These are phyloP conservation scores for Coniochaeta prunicola DNA, from an alignment of 2,329 filamentous ascomycete genomes.

Conservation along the genomic window DNA sequence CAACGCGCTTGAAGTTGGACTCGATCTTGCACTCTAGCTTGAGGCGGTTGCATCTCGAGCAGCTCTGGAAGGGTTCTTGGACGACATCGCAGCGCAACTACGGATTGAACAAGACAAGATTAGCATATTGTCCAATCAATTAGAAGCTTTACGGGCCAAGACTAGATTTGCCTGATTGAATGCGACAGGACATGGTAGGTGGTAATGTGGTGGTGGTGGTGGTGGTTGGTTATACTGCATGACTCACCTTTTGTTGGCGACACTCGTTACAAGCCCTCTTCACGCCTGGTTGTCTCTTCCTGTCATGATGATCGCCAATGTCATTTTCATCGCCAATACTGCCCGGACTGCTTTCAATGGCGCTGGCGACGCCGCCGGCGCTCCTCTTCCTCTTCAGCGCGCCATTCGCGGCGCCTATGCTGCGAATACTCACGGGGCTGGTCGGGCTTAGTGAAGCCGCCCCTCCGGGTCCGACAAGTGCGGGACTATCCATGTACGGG, in stretches of 20 bases:
- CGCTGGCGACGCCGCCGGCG: slow-evolving; percentile 31
- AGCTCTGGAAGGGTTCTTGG: slow-evolving; percentile 72
- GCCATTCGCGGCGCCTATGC: slow-evolving; percentile 35
- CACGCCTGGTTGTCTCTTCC: slow-evolving; percentile 59
- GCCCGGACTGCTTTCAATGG: slow-evolving; percentile 54
- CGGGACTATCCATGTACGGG: slow-evolving; percentile 27
- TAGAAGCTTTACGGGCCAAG: background rate
- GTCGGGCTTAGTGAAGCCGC: slow-evolving; percentile 37
- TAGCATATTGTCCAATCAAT: slow-evolving; percentile 6
- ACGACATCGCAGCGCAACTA: slow-evolving; percentile 75
- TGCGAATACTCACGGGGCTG: slow-evolving; percentile 45
- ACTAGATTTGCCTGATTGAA: background rate
- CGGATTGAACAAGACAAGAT: slow-evolving; percentile 3
- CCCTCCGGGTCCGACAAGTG: slow-evolving; percentile 22
- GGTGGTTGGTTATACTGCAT: slow-evolving; percentile 8
- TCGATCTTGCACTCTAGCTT: slow-evolving; percentile 81
- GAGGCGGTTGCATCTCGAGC: slow-evolving; percentile 70
- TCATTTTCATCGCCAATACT: slow-evolving; percentile 53
- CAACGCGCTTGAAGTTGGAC: slow-evolving; percentile 75
- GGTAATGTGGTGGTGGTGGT: too few species aligned
- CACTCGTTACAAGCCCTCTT: slow-evolving; percentile 83
- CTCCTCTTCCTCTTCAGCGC: slow-evolving; percentile 54
- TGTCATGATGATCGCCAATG: slow-evolving; percentile 46
- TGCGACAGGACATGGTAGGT: background rate
- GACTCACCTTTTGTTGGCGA: slow-evolving; percentile 61